Base-by-base conservation (phyloP, 176 grass and related monocot genomes). In the Elaeis guineensis region DNA sequence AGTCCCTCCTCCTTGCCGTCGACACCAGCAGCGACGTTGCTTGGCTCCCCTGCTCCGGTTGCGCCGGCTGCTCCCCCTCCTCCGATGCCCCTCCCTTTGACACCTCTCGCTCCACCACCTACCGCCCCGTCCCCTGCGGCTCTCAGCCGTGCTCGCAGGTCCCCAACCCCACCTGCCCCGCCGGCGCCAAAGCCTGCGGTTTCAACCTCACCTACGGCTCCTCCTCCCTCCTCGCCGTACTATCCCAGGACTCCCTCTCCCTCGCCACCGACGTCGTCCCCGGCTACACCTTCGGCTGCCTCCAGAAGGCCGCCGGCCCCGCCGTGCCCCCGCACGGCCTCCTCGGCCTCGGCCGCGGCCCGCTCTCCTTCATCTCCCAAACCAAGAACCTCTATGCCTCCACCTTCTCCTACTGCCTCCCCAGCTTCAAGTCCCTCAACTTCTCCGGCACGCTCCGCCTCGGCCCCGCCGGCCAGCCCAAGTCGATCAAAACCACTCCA, bases 391-490 rank as follows among this genome's bases (percentile, higher is more conserved):
- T 63, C 57, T 97, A 97, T 78, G 25, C 21, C 6, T 87, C 83
- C 17, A 78, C 90, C 51, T 97, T 97, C 85, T 97, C 92, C 20
- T 96, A 96, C 78, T 96, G 87, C 81, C 75, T 96, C 0, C 92
- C 92, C 0, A 96, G 87, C 78, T 96, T 85, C 75, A 90, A 75
- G 69, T 96, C 87, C 4, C 87, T 80, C 80, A 90, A 90, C 76
- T 96, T 91, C 80, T 96, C 92, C 4, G 92, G 92, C 3, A 88
- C 92, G 0, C 83, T 96, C 66, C 74, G 92, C 5, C 92, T 96
- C 44, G 92, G 92, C 35, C 61, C 80, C 16, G 65, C 24, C 16
- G 75, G 92, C 17, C 92, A 96, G 74, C 92, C 92, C 0, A 29
- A 71, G 57, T 39, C 3, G n/a, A 66, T 58, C 17, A 75, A 69